phyloP scores from a whole-genome alignment of 352 stramenopile species.

The Pythium volutum region DNA sequence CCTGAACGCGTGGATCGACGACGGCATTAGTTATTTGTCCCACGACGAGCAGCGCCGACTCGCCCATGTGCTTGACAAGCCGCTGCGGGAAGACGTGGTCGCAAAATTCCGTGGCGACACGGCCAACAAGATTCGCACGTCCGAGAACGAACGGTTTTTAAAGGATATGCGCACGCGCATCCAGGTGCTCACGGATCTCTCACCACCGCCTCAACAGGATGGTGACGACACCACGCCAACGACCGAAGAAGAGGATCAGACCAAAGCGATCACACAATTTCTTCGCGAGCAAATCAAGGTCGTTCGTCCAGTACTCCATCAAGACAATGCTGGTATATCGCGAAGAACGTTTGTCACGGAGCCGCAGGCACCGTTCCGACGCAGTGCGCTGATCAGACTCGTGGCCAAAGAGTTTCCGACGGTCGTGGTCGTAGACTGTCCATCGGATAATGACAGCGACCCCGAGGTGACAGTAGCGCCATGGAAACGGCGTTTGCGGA shows the following conservation, averaged over 20 bases:
- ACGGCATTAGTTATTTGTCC: conserved; percentile 66
- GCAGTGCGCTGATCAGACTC: conserved; percentile 51
- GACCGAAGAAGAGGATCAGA: background rate
- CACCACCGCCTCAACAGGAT: background rate
- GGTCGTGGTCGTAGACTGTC: conserved; percentile 55
- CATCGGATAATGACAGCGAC: conserved; percentile 46
- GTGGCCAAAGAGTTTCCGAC: conserved; percentile 41
- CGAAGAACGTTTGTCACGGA: conserved; percentile 52
- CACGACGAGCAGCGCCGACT: conserved; percentile 41
- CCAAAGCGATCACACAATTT: background rate
- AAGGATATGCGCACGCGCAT: conserved; percentile 18
- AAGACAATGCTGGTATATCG: conserved; percentile 17
- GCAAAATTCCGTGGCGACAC: conserved; percentile 17
- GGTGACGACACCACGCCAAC: background rate
- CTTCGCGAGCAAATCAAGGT: conserved; percentile 7
- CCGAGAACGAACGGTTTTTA: conserved; percentile 19
- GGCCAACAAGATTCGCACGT: conserved; percentile 13
- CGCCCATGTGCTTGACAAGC: background rate
- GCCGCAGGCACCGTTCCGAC: conserved; percentile 58
- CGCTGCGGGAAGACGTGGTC: conserved; percentile 22
- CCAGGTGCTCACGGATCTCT: background rate
- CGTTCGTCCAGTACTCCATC: conserved; percentile 8
- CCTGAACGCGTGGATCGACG: conserved; percentile 74
- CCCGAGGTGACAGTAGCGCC: conserved; percentile 34
- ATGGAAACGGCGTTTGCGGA: conserved; percentile 62